Base-by-base conservation (phyloP, 441 rosid species). In the Viola pubescens region DNA sequence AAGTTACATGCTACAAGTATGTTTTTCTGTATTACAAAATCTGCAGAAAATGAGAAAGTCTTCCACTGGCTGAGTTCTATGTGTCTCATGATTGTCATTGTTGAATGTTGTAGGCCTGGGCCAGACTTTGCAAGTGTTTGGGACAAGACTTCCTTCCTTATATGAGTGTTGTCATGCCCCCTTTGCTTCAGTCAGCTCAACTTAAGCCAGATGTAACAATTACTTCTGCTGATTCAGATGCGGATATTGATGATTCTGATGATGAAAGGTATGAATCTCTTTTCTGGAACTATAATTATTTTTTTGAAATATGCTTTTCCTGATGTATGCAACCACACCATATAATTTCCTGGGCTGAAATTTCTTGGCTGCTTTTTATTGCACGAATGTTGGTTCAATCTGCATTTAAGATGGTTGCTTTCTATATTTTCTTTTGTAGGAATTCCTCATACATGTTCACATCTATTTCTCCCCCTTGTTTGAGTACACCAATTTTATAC, bases 121-220 rank as follows among this genome's bases (percentile, higher is more conserved):
- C 99, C 57, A 84, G 99, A 69, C 97, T 94, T 48, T 94, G 99
- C 86, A 94, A 94, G 74, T 94, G 99, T 75, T 75, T 94, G 70
- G 99, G 99, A 48, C 97, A 87, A 68, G 99, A 94, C 76, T 94
- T 94, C 71, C 88, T 94, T 69, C 99, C 99, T 42, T 94, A 94
- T 60, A 91, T 94, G 99, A 80, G 75, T 40, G 90, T 94, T 70
- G 99, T 94, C 62, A 94, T 94, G 99, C 99, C 99, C 54, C 94
- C 99, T 63, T 72, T 94, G 77, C 97, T 94, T 45, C 95, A 73
- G 73, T 94, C 99, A 73, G 97, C 99, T 67, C 97, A 94, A 68
- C 94, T 94, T 48, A 94, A 94, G 80, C 97, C 99, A 38, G 99
- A 94, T 77, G 99, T 94, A 53, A 90, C 97, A 59, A 94, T 94